Base-by-base conservation (phyloP, 2,329 filamentous ascomycete species). In the Aspergillus nomiae region DNA sequence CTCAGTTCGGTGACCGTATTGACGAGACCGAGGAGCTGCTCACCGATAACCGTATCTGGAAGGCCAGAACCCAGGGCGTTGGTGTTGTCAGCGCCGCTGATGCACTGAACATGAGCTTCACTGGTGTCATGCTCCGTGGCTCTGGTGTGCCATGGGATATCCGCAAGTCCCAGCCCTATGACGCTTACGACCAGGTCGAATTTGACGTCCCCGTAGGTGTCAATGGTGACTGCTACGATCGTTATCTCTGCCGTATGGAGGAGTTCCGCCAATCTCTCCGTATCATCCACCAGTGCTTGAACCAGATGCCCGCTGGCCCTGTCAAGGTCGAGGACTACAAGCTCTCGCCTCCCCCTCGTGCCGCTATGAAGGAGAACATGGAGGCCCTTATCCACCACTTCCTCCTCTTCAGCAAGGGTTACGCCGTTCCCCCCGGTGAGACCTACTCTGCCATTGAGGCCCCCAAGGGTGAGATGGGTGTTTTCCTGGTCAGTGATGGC, bases 281-380 rank as follows among this genome's bases (percentile, higher is more conserved):
- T 74, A 99, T 99, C 81, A 97, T 99, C 77, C 90, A 96, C 85
- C 96, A 99, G 82, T 99, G 96, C 81, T 84, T 99, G 72, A 98
- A 99, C 86, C 92, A 99, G 85, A 99, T 99, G 92, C 94, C 96
- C 56, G 86, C 92, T 56, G 95, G 95, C 32, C 95, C 95, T 58
- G 87, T 98, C 76, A 91, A 94, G 71, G 92, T 97, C 48, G 95
- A 99, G 82, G 95, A 99, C 82, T 99, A 98, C 89, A 99, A 99
- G 88, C 88, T 99, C 74, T 91, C 92, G 3, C 95, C 95, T 26
- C 95, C 95, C 66, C 96, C 95, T n/a, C 90, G 95, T 75, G 86
- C 92, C 51, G 95, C 95, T 75, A 99, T 99, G 95, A 99, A 99
- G 87, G 95, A 99, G 88, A 99, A 99, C 85, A 99, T 99, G 96